A percentile compares a stretch with the other conserved stretches of the same genome.
These are phyloP conservation scores for Tetrapisispora namnaoensis DNA, from an alignment of 805 yeast species.

Conservation along the genomic window DNA sequence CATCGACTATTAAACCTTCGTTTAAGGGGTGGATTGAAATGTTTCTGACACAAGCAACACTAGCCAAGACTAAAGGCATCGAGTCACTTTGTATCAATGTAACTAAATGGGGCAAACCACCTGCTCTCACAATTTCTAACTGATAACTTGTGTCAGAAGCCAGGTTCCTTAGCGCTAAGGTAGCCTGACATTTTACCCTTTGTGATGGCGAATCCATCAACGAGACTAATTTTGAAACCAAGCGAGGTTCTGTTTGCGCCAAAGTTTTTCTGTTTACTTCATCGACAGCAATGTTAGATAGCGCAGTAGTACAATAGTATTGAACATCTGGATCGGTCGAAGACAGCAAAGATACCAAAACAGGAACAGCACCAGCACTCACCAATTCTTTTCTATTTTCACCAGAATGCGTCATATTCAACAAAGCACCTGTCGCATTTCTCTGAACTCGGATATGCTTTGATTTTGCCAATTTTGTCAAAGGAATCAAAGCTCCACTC, in stretches of 20 bases:
- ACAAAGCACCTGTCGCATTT: conserved; percentile 95
- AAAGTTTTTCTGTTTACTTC: conserved; percentile 80
- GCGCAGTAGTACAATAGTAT: conserved; percentile 95
- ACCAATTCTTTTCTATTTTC: conserved; percentile 95
- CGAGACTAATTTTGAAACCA: conserved; percentile 77
- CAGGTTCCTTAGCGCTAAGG: conserved; percentile 86
- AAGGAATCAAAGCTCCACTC: conserved; percentile 89
- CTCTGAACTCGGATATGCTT: conserved; percentile 94
- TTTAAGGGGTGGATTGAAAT: conserved; percentile 94
- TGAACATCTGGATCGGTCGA: conserved; percentile 94
- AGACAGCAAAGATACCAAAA: conserved; percentile 74
- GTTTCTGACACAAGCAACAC: conserved; percentile 96
- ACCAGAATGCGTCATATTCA: conserved; percentile 96
- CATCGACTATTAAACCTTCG: conserved; percentile 91
- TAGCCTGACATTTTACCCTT: conserved; percentile 97
- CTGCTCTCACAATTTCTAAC: conserved; percentile 88
- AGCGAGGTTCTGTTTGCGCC: conserved; percentile 84
- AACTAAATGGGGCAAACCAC: conserved; percentile 91
- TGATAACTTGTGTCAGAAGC: conserved; percentile 96
- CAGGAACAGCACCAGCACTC: conserved; percentile 97
- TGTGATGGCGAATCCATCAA: conserved; percentile 91
- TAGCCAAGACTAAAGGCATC: conserved; percentile 86
- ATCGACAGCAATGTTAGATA: conserved; percentile 95
- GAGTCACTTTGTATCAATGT: conserved; percentile 79
- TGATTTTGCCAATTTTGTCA: conserved; percentile 88